Evolutionary conservation across 768 basidiomycete genomes (phyloP), one percentile per base, ranked within the genome.

Genomic region (Exidia glandulosa): DNA sequence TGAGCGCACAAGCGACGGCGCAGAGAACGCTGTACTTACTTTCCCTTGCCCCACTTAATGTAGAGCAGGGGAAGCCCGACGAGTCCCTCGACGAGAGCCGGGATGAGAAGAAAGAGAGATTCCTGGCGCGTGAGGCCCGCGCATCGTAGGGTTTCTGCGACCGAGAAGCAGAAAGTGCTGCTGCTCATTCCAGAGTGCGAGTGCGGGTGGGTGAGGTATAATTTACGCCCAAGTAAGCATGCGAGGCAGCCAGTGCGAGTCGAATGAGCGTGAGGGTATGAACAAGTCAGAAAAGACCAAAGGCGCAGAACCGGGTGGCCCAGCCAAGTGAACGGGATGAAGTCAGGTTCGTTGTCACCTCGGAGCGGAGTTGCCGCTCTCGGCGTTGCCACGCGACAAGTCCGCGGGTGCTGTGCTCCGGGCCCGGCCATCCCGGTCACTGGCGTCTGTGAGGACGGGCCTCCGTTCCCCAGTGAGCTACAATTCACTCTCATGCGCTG

Each of bases 141-240:
- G 68, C 88, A 91, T 61, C 88, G 88, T 63, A 91, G 80, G 63
- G 82, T 86, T 41, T 85, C 72, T 60, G 84, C 81, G 36, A 81
- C 73, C 32, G 89, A 90, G 62, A 90, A 74, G 72, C 88, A 91
- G 66, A 82, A 73, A 61, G 78, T 76, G 73, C 71, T 69, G 36
- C 36, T 56, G n/a, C n/a, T n/a, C 19, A 30, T 55, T 23, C 60
- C 19, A 62, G 62, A 2, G 62, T 50, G 55, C 54, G 7, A 31
- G 66, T 66, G 64, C 58, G 56, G 52, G 32, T n/a, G n/a, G n/a
- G n/a, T n/a, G n/a, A n/a, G 45, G 60, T 48, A 61, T 55, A 55
- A 59, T 56, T 61, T 59, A 55, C 56, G 45, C 57, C 56, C 32
- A 52, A 57, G 52, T 29, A 59, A 69, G 64, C 66, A 66, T 54